Evolutionary conservation across 2,329 filamentous ascomycete species (phyloP), one percentile per base, ranked within the genome.

Genomic region (Nigrospora oryzae): DNA sequence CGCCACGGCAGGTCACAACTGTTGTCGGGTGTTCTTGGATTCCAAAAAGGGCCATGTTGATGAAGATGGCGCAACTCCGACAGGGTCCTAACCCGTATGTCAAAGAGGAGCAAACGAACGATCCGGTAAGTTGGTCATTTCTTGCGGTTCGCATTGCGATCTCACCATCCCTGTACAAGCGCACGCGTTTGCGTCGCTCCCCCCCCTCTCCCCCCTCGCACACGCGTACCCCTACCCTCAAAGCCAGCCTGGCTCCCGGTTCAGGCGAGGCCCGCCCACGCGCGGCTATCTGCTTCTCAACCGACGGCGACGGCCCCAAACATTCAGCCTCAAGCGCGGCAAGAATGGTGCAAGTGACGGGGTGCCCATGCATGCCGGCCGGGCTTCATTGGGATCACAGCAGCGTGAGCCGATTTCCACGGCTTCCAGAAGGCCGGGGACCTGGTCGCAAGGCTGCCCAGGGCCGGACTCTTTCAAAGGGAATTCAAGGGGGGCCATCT

Each of bases 401-500:
- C 45, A 44, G 48, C 35, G 32, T 44, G 40, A 47, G 53, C 48
- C 51, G 50, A 51, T 52, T 62, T 55, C 54, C 54, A 60, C 63
- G 53, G 59, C 62, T 68, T 68, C 64, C 63, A 68, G 65, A 69
- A 67, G 60, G 59, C 56, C 54, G 55, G 52, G 58, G 58, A 61
- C 60, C 48, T 49, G 64, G 64, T 68, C 64, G 66, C 68, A 70
- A 68, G 63, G 65, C 61, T 68, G 63, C 53, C 67, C 60, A 55
- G 61, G 64, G 61, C 61, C 63, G 63, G 65, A 67, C 63, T 64
- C 57, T 58, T 48, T 49, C 52, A 52, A 53, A 59, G 59, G 68
- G 63, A 68, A 68, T 69, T 67, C 54, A 70, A 74, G 67, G 71
- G 69, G 66, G 62, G 53, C 46, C 42, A 54, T 64, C 58, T 61